Percentiles rank a stretch among this genome's conserved stretches.
These are phyloP conservation scores for Coniella lustricola DNA, from an alignment of 2,329 filamentous ascomycete genomes.

Conservation along the genomic window DNA sequence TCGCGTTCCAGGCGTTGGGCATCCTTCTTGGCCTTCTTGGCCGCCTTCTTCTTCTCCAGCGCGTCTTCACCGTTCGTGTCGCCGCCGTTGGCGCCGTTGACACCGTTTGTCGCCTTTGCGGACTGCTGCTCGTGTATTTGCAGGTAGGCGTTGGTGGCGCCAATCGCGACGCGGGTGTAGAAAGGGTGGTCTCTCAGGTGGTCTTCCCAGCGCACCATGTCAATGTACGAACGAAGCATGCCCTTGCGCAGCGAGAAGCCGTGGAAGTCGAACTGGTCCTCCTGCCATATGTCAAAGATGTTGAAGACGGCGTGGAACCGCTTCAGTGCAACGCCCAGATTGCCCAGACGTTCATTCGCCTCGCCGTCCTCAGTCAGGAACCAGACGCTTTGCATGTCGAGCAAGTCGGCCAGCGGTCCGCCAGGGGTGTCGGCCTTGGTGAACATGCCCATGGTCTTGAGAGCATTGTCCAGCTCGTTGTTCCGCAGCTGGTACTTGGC, in stretches of 20 bases:
- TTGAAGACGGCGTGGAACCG: constrained; percentile 81
- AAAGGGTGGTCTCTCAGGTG: constrained; percentile 86
- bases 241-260: constrained; percentile 95
- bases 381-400: constrained; percentile 99
- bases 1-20: constrained; percentile 58
- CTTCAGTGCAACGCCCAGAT: constrained; percentile 81
- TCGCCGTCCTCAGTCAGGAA: constrained; percentile 93
- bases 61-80: constrained; percentile 44
- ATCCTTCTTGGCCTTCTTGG: constrained; percentile 85
- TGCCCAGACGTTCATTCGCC: constrained; percentile 74
- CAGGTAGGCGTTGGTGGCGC: constrained; percentile 74
- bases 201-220: constrained; percentile 97
- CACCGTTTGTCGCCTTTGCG: constrained; percentile 52
- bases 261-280: constrained; percentile 99
- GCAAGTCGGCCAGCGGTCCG: constrained; percentile 80
- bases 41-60: constrained; percentile 73
- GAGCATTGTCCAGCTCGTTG: constrained; percentile 77
- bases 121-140: constrained; percentile 69
- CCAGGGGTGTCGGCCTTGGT: constrained; percentile 84
- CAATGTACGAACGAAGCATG: constrained; percentile 87
- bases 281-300: constrained; percentile 96
- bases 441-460: constrained; percentile 88
- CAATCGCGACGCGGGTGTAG: constrained; percentile 76
- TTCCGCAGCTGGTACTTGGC: constrained; percentile 95
- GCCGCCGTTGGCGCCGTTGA: constrained; percentile 42